Conservation (phyloP, 192 early-diverging fungal species). For the Coemansia sp. region DNA sequence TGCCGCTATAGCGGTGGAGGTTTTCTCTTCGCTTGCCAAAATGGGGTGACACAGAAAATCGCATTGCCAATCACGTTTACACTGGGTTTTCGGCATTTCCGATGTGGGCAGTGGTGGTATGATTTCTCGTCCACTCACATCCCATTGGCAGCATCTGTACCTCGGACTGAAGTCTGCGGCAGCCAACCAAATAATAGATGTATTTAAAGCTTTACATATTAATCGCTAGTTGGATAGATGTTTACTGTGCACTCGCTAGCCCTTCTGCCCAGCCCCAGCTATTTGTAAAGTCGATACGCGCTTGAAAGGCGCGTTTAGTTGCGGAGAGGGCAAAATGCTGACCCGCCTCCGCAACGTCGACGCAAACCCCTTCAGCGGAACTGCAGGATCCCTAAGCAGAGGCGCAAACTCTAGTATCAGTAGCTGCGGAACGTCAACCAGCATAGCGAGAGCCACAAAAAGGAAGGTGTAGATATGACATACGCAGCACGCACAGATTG, state of each 20-base stretch:
- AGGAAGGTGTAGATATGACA: slow-evolving; percentile 47
- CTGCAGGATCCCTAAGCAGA: slow-evolving; percentile 18
- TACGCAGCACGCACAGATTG: slow-evolving; percentile 29
- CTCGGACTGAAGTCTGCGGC: not conserved
- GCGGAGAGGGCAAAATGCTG: slow-evolving; percentile 14
- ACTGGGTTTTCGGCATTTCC: not conserved
- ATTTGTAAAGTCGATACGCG: slow-evolving; percentile 43
- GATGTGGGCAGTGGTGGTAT: not conserved
- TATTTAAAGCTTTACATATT: not conserved
- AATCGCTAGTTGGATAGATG: not conserved
- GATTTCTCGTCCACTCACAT: not conserved
- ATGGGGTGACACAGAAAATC: not conserved
- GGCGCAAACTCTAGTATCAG: slow-evolving; percentile 37
- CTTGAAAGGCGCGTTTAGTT: slow-evolving; percentile 34
- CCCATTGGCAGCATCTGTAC: not conserved
- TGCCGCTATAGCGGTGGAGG: not conserved
- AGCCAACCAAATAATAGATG: not conserved
- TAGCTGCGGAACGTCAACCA: slow-evolving; percentile 38
- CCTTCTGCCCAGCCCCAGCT: slow-evolving; percentile 31
- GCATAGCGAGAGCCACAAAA: slow-evolving; percentile 22
- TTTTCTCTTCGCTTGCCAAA: not conserved
- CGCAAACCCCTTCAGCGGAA: slow-evolving; percentile 12
- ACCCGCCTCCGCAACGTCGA: slow-evolving; percentile 41
- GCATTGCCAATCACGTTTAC: not conserved
- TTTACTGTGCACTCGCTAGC: not conserved